These are phyloP conservation scores for Eutypella sp. DNA, from an alignment of 2,329 filamentous ascomycete species.

Conservation along the genomic window DNA sequence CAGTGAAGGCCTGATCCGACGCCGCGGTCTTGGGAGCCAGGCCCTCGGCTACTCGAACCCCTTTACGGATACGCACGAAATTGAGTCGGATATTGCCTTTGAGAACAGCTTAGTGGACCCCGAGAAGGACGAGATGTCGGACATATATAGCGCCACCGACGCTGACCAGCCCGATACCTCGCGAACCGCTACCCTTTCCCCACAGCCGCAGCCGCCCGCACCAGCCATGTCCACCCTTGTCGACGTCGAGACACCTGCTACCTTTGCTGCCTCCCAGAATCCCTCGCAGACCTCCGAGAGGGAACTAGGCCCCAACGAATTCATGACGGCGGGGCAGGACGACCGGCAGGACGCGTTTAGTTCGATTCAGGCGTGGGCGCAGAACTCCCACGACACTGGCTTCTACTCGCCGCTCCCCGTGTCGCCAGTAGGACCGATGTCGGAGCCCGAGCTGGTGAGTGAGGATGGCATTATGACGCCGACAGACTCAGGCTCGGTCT, in stretches of 20 bases:
- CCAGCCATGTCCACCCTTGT: conserved; percentile 26
- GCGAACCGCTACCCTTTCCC: conserved; percentile 14
- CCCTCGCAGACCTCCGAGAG: conserved; percentile 30
- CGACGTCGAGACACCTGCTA: conserved; percentile 22
- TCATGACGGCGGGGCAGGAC: conserved; percentile 47
- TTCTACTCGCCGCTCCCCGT: conserved; percentile 59
- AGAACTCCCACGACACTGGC: conserved; percentile 44
- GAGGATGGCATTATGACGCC: conserved; percentile 54
- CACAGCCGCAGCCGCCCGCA: conserved; percentile 14
- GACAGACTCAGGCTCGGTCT: conserved; percentile 53
- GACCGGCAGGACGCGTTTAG: conserved; percentile 44
- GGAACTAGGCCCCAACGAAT: conserved; percentile 41
- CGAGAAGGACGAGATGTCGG: conserved; percentile 44
- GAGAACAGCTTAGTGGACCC: conserved; percentile 40
- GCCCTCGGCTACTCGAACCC: conserved; percentile 53
- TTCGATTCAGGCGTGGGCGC: conserved; percentile 62
- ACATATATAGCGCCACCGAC: conserved; percentile 55
- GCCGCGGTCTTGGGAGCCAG: conserved; percentile 43
- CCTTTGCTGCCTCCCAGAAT: conserved; percentile 10
- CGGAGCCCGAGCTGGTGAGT: conserved; percentile 48
- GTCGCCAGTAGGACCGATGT: conserved; percentile 43
- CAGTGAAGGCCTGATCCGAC: conserved; percentile 43
- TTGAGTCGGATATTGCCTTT: conserved; percentile 41
- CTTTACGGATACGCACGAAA: conserved; percentile 53
- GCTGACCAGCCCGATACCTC: conserved; percentile 20